Percentiles rank a stretch among this genome's conserved stretches.
phyloP scores from a whole-genome alignment of 1,284 basidiomycete genomes.

The Ceratobasidium theobromae region DNA sequence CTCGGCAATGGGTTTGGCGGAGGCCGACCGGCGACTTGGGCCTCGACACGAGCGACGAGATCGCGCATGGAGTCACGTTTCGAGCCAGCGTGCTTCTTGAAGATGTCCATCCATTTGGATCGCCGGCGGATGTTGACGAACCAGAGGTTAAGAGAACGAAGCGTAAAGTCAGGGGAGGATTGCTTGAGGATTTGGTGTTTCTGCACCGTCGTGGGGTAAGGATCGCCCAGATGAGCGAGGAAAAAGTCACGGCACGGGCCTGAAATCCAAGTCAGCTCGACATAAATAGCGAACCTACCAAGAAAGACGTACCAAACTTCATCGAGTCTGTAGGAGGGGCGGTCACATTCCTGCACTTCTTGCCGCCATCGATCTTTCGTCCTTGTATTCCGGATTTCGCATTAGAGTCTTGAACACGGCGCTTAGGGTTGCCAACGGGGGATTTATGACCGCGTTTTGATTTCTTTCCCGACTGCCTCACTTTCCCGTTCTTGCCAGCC shows the following conservation, averaged over 20 bases:
- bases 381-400: constrained; percentile 3
- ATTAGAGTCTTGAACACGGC: constrained; percentile 5
- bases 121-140: constrained; percentile 37
- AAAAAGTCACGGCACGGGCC: constrained; percentile 36
- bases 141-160: constrained; percentile 36
- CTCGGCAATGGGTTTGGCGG: constrained; percentile 22
- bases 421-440: constrained; percentile 28
- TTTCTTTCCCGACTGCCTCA: constrained; percentile 27
- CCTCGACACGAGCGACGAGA: constrained; percentile 32
- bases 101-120: constrained; percentile 36
- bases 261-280: constrained; percentile 10
- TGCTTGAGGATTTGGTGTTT: constrained; percentile 32
- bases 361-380: neutral
- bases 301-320: constrained; percentile 27
- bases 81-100: constrained; percentile 34
- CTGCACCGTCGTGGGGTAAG: constrained; percentile 34
- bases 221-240: constrained; percentile 31
- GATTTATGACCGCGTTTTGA: constrained; percentile 27
- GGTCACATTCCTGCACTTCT: constrained; percentile 18
- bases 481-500: constrained; percentile 13
- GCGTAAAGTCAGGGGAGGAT: constrained; percentile 27
- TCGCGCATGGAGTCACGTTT: constrained; percentile 33
- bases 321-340: constrained; percentile 27
- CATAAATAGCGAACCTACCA: neutral
- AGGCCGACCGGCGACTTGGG: constrained; percentile 28